A percentile compares a stretch with the other conserved stretches of the same genome.
Evolutionary conservation across 768 basidiomycete species (phyloP).

Genomic region (Hygrophorus pudorinus): DNA sequence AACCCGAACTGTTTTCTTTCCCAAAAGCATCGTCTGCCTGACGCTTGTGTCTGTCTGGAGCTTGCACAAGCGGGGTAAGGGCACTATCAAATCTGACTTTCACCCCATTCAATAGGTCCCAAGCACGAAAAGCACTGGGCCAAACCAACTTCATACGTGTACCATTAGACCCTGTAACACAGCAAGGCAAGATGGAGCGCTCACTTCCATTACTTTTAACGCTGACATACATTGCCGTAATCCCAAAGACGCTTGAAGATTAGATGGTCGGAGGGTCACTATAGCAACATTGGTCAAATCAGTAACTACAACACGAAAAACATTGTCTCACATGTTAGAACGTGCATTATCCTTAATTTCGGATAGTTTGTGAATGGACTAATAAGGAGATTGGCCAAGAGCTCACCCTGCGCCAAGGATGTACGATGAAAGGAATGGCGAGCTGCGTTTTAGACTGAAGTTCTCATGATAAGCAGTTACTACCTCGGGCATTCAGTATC

Average conservation of each 20-base stretch:
- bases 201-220: conserved; percentile 59
- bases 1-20: conserved; percentile 37
- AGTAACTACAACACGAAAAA: conserved; percentile 4
- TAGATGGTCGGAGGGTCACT: conserved; percentile 68
- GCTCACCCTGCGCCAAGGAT: conserved; percentile 64
- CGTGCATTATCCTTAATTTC: conserved; percentile 61
- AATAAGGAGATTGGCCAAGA: conserved; percentile 4
- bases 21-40: conserved; percentile 57
- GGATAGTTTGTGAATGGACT: conserved; percentile 4
- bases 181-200: conserved; percentile 10
- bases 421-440: conserved; percentile 62
- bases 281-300: conserved; percentile 9
- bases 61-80: conserved; percentile 24
- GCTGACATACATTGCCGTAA: conserved; percentile 54
- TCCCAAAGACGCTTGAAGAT: conserved; percentile 58
- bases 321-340: conserved; percentile 48
- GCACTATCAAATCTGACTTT: conserved; percentile 41
- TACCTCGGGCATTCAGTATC: conserved; percentile 15
- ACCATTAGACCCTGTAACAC: conserved; percentile 7
- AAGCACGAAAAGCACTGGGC: conserved; percentile 60
- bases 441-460: conserved; percentile 48
- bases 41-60: conserved; percentile 42
- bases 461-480: conserved; percentile 51
- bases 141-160: conserved; percentile 40
- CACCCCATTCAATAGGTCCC: conserved; percentile 58